A percentile compares a stretch with the other conserved stretches of the same genome.
Conservation (phyloP, 2,329 filamentous ascomycete genomes). For the Fusarium zealandicum region DNA sequence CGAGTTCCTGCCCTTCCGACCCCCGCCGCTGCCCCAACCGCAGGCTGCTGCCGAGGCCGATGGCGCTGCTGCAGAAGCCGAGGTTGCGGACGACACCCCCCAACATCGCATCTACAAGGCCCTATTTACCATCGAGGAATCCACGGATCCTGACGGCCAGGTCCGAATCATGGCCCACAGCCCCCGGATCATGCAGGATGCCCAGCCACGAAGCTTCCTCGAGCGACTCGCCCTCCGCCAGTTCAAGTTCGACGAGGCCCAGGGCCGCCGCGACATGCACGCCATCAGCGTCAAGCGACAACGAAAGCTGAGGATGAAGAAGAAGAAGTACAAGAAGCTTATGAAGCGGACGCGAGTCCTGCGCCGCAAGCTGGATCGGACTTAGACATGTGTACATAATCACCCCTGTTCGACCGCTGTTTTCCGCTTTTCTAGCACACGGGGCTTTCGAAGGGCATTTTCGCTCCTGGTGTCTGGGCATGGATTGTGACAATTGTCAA, state of each 20-base stretch:
- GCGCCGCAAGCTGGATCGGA: conserved; percentile 81
- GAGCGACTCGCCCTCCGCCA: conserved; percentile 74
- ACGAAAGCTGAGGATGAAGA: conserved; percentile 98
- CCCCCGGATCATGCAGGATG: conserved; percentile 62
- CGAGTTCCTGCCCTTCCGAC: conserved; percentile 80
- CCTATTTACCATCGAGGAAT: conserved; percentile 72
- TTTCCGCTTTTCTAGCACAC: conserved; percentile 26
- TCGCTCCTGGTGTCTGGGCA: conserved; percentile 44
- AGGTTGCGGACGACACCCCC: conserved; percentile 47
- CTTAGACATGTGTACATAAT: conserved; percentile 51
- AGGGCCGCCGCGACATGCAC: conserved; percentile 67
- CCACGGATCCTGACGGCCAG: conserved; percentile 65
- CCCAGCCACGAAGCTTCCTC: conserved; percentile 64
- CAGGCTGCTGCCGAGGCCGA: conserved; percentile 54
- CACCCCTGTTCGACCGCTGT: conserved; percentile 28
- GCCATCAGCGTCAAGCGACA: conserved; percentile 92
- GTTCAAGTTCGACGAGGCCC: conserved; percentile 63
- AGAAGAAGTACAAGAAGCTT: conserved; percentile 99
- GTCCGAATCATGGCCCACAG: conserved; percentile 67
- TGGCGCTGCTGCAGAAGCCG: conserved; percentile 42
- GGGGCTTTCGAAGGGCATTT: conserved; percentile 38
- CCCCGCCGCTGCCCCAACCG: conserved; percentile 80
- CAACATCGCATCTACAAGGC: conserved; percentile 68
- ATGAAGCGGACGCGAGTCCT: conserved; percentile 90
- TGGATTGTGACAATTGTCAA: conserved; percentile 40